A percentile compares a stretch with the other conserved stretches of the same genome.
Conservation (phyloP, 139 green algal species). For the Chlamydomonas sp. region DNA sequence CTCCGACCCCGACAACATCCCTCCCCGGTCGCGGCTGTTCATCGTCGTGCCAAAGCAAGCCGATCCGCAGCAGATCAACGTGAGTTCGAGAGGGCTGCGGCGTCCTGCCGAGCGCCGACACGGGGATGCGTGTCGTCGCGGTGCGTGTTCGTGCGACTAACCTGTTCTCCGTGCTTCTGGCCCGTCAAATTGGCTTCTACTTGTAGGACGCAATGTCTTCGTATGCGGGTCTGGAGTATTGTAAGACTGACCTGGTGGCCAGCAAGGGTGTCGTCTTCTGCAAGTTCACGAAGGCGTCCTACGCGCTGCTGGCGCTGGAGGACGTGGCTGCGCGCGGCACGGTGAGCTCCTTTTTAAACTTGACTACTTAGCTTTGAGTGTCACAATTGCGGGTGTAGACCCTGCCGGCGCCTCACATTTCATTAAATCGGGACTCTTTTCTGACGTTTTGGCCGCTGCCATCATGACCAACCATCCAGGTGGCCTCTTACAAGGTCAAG, state of each 20-base stretch:
- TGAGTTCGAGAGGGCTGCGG: conserved; percentile 1
- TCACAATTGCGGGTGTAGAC: no score
- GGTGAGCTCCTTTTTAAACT: background rate
- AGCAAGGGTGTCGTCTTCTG: conserved; percentile 90
- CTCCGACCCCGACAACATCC: conserved; percentile 90
- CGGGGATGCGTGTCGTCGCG: background rate
- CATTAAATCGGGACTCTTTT: background rate
- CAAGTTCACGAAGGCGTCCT: conserved; percentile 86
- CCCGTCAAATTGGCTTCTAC: background rate
- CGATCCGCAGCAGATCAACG: conserved; percentile 76
- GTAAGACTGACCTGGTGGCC: conserved; percentile 91
- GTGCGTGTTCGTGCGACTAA: background rate
- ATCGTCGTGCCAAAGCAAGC: conserved; percentile 91
- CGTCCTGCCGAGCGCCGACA: background rate
- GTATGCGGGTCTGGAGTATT: conserved; percentile 85
- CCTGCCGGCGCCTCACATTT: background rate
- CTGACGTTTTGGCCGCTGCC: background rate
- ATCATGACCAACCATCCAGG: conserved; percentile 42
- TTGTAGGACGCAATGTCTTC: conserved; percentile 71
- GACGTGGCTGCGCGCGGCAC: conserved; percentile 53
- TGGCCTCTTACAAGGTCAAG: conserved; percentile 90
- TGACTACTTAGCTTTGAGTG: no score
- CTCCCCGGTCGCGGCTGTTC: conserved; percentile 87
- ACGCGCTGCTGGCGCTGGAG: conserved; percentile 81
- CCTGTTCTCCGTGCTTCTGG: background rate